Conservation (phyloP, 23 red algal species). For the Cyanidiococcus yangmingshanensis region DNA sequence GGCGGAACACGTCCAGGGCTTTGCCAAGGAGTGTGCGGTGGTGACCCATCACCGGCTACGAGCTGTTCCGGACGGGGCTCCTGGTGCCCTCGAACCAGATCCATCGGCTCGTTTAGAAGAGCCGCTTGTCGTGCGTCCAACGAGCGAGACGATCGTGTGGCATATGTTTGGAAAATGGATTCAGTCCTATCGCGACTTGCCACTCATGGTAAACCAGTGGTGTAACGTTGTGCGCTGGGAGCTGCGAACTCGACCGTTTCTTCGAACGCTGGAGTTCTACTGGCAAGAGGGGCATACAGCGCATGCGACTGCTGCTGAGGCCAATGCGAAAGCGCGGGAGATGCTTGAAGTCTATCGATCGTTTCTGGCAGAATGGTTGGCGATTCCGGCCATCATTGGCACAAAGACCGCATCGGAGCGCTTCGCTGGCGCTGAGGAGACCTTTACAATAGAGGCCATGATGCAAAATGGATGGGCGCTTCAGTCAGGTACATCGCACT, state of each 20-base stretch:
- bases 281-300: conserved; percentile 99
- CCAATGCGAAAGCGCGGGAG: conserved; percentile 49
- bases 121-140: conserved; percentile 81
- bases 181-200: conserved; percentile 80
- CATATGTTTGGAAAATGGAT: conserved; percentile 96
- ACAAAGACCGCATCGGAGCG: conserved; percentile 67
- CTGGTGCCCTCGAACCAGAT: conserved; percentile 48
- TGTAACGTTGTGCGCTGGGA: conserved; percentile 97
- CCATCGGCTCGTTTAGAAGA: conserved; percentile 79
- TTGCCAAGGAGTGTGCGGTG: conserved; percentile 95
- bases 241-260: conserved; percentile 91
- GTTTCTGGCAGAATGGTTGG: conserved; percentile 44
- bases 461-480: conserved; percentile 99
- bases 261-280: conserved; percentile 89
- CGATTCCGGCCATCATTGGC: conserved; percentile 72
- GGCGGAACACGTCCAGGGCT: conserved; percentile 93
- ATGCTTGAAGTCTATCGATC: conserved; percentile 79
- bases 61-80: conserved; percentile 27
- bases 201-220: conserved; percentile 91
- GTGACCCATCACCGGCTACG: conserved; percentile 94
- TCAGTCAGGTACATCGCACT: conserved; percentile 85
- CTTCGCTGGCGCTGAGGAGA: conserved; percentile 93
- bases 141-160: conserved; percentile 93
- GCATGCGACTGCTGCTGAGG: conserved; percentile 56
- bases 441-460: conserved; percentile 75